Percentiles rank a stretch among this genome's conserved stretches.
Conservation (phyloP, 495 filamentous ascomycete genomes). For the Bombardia bombarda region DNA sequence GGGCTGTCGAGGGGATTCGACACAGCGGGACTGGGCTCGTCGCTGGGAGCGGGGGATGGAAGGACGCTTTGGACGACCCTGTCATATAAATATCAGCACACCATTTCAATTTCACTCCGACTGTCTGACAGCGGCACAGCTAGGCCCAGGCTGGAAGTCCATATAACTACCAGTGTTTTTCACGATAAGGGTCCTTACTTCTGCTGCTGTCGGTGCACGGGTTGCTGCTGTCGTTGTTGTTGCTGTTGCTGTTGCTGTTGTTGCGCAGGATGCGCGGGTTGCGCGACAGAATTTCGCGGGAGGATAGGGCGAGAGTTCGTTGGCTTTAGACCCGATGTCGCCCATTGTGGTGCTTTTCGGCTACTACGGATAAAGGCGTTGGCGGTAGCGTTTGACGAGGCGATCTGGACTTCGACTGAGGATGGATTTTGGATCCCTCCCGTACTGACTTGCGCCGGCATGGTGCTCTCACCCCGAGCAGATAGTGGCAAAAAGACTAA, state of each 20-base stretch:
- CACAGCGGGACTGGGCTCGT: slow-evolving; percentile 39
- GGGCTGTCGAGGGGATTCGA: slow-evolving; percentile 22
- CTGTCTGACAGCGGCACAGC: neutral
- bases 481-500: slow-evolving; percentile 2
- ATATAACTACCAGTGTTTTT: too few species aligned
- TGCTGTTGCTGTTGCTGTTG: slow-evolving; percentile 5
- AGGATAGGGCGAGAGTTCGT: slow-evolving; percentile 28
- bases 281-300: neutral
- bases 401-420: slow-evolving; percentile 35
- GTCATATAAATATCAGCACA: neutral
- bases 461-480: slow-evolving; percentile 9
- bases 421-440: slow-evolving; percentile 3
- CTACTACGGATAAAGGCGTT: slow-evolving; percentile 51
- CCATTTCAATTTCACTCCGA: neutral
- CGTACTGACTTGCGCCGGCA: slow-evolving; percentile 7
- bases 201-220: slow-evolving; percentile 4
- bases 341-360: slow-evolving; percentile 66
- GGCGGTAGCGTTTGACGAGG: slow-evolving; percentile 61
- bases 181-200: slow-evolving; percentile 9
- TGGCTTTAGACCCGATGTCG: slow-evolving; percentile 33
- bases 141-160: neutral
- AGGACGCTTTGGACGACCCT: slow-evolving; percentile 26
- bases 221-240: slow-evolving; percentile 8
- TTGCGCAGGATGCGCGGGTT: too few species aligned
- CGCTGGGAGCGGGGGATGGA: slow-evolving; percentile 49